These are phyloP conservation scores for Phoma herbarum DNA, from an alignment of 2,329 filamentous ascomycete species.

Conservation along the genomic window DNA sequence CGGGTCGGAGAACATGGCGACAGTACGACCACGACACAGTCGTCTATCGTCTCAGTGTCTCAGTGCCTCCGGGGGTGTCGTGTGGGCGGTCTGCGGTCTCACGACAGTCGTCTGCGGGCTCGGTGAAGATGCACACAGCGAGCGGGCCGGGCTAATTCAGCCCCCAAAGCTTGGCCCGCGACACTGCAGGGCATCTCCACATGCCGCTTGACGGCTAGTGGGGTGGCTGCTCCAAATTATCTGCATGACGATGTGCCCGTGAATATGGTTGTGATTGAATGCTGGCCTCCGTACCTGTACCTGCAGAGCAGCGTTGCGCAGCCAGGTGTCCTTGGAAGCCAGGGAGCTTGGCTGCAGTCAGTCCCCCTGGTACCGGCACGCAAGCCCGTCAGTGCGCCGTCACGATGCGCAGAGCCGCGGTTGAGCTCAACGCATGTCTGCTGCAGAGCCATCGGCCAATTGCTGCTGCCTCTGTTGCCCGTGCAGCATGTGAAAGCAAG, in stretches of 20 bases:
- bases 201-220: background rate
- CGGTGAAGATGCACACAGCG: background rate
- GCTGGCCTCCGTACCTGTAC: background rate
- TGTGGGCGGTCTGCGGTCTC: background rate
- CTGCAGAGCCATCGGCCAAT: slow-evolving; percentile 4
- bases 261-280: background rate
- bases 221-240: background rate
- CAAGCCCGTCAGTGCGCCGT: slow-evolving; percentile 1
- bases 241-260: background rate
- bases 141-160: background rate
- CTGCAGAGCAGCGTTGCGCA: background rate
- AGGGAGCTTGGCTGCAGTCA: background rate
- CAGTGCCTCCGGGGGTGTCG: background rate
- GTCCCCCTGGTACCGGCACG: background rate
- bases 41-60: background rate
- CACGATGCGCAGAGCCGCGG: slow-evolving; percentile 27
- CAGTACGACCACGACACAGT: background rate
- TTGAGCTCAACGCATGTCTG: slow-evolving; percentile 13
- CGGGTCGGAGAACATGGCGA: slow-evolving; percentile 47
- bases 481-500: slow-evolving; percentile 17
- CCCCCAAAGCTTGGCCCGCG: background rate
- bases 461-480: background rate
- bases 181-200: background rate
- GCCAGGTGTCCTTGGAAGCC: background rate
- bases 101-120: background rate